Evolutionary conservation across 129 eudicot species (phyloP), one percentile per base, ranked within the genome.

Genomic region (Tagetes erecta): DNA sequence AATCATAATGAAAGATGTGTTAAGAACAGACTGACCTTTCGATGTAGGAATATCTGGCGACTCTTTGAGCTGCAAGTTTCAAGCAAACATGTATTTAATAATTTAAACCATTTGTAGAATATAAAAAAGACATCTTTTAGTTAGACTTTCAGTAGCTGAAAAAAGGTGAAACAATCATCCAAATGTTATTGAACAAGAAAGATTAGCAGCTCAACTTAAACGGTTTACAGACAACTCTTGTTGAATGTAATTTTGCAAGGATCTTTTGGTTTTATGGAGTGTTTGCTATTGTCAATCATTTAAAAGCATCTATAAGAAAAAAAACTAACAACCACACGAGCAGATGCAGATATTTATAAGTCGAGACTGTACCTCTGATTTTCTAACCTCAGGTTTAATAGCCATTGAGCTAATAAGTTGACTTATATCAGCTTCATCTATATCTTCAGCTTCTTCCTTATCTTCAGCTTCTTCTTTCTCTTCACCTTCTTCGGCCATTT

Each of bases 21-120:
- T 65, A 56, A 55, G 31, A 71, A 37, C 64, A 72, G 73, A 78
- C 85, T 81, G 57, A 88, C 91, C 91, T 83, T 81, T 74, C 33
- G 69, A 66, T 76, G 66, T 59, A 75, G 81, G 58, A 71, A 64
- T 66, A 71, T 56, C 69, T 58, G 67, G 75, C 20, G 67, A 78
- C 38, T 72, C 84, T 77, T 81, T 80, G 55, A 53, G 52, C 95
- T 88, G 86, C 84, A 83, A 69, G 74, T 76, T 65, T 38, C 13
- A 76, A 72, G 59, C 62, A 46, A 35, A 45, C 8, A 68, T 63
- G 45, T n/a, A 57, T 38, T 74, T 47, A 69, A 41, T 74, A 75
- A 12, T 8, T 41, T 34, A 2, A 44, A 69, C 10, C 33, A 46
- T 57, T 40, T 49, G 44, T 40, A 50, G 6, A 34, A 30, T 9